These are phyloP conservation scores for Arthrobotrys sinensis DNA, from an alignment of 2,329 filamentous ascomycete species.

Conservation along the genomic window DNA sequence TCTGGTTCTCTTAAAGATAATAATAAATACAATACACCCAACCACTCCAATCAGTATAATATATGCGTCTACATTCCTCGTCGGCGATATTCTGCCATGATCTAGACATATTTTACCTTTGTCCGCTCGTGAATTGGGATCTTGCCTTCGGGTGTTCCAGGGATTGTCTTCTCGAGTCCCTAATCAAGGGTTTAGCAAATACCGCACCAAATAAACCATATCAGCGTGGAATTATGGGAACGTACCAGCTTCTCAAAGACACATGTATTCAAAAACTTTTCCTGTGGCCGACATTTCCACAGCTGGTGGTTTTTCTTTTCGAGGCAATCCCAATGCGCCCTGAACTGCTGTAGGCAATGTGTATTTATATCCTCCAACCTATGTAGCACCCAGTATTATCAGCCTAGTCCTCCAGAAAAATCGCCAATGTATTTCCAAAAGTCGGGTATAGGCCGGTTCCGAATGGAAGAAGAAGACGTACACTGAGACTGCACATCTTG, in stretches of 20 bases:
- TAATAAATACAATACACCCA: slow-evolving; percentile 48
- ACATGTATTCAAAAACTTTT: slow-evolving; percentile 94
- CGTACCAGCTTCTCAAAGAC: slow-evolving; percentile 95
- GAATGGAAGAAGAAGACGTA: slow-evolving; percentile 70
- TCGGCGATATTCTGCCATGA: not conserved
- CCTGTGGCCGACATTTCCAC: slow-evolving; percentile 90
- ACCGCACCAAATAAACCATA: slow-evolving; percentile 25
- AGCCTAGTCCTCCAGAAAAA: not conserved
- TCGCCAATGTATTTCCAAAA: not conserved
- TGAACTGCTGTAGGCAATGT: slow-evolving; percentile 91
- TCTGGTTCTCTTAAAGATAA: slow-evolving; percentile 10
- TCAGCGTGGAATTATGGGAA: slow-evolving; percentile 60
- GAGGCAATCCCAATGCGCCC: slow-evolving; percentile 92
- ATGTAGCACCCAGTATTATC: slow-evolving; percentile 60
- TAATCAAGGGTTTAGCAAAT: slow-evolving; percentile 66
- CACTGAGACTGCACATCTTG: slow-evolving; percentile 95
- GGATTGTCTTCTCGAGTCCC: slow-evolving; percentile 86
- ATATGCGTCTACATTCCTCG: not conserved
- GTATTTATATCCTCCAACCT: slow-evolving; percentile 97
- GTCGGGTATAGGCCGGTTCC: not conserved
- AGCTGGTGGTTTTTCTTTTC: slow-evolving; percentile 98
- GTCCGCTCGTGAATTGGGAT: slow-evolving; percentile 78
- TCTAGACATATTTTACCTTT: slow-evolving; percentile 45
- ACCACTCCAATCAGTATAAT: slow-evolving; percentile 19
- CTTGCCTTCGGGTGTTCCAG: slow-evolving; percentile 78